Evolutionary conservation across 805 yeast genomes (phyloP).

Genomic region (Ogataea pini): DNA sequence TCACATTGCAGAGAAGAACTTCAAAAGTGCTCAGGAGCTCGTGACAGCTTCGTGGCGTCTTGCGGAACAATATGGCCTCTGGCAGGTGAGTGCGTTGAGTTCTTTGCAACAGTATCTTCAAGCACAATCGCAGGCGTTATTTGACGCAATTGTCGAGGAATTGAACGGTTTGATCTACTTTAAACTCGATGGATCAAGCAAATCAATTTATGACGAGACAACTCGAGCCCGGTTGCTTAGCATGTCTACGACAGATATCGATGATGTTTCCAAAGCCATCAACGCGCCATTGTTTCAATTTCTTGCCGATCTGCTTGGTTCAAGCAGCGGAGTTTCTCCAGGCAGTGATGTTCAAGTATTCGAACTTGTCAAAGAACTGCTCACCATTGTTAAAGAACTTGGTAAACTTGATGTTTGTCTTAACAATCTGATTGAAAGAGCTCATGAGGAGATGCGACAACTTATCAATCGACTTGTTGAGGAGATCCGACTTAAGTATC

Average conservation of each 20-base stretch:
- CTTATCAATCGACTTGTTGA: conserved; percentile 63
- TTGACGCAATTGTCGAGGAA: conserved; percentile 77
- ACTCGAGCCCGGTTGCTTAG: conserved; percentile 17
- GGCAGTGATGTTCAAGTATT: conserved; percentile 28
- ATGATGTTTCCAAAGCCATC: conserved; percentile 30
- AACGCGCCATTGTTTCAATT: conserved; percentile 40
- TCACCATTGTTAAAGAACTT: conserved; percentile 41
- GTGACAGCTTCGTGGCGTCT: conserved; percentile 40
- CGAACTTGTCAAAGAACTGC: conserved; percentile 21
- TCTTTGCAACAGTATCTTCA: conserved; percentile 54
- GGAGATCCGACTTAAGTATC: conserved; percentile 60
- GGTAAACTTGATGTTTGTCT: conserved; percentile 62
- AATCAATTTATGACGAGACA: conserved; percentile 32
- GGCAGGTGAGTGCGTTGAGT: conserved; percentile 57
- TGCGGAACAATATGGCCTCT: conserved; percentile 54
- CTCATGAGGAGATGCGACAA: conserved; percentile 62
- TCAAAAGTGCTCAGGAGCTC: conserved; percentile 46
- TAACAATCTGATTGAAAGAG: conserved; percentile 52
- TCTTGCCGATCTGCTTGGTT: conserved; percentile 29
- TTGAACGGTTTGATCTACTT: conserved; percentile 53
- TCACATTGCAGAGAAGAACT: conserved; percentile 67
- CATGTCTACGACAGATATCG: conserved; percentile 28
- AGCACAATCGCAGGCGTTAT: conserved; percentile 58
- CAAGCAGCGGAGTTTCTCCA: conserved; percentile 26
- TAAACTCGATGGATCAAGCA: conserved; percentile 26